Evolutionary conservation across 352 stramenopile species (phyloP).

Genomic region (Aphanomyces euteiches): DNA sequence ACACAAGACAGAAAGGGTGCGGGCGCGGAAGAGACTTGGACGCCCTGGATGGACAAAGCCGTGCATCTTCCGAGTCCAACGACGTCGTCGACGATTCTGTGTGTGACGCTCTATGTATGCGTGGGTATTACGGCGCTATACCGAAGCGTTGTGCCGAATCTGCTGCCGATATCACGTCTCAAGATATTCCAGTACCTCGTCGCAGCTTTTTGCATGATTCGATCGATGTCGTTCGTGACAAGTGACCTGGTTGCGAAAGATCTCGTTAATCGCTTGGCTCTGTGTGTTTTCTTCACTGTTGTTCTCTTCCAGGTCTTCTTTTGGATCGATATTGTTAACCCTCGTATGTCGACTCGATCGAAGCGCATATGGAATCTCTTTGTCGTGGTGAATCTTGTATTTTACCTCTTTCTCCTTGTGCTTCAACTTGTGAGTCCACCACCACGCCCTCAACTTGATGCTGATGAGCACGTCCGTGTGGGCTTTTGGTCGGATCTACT

Average conservation of each 20-base stretch:
- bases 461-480: not conserved
- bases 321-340: constrained; percentile 85
- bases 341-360: constrained; percentile 65
- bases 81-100: constrained; percentile 46
- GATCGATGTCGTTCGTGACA: constrained; percentile 55
- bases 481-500: constrained; percentile 51
- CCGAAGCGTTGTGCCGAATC: constrained; percentile 40
- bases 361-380: constrained; percentile 75
- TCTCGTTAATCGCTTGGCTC: constrained; percentile 60
- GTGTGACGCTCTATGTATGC: constrained; percentile 53
- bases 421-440: constrained; percentile 43
- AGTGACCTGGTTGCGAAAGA: constrained; percentile 38
- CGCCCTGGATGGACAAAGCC: constrained; percentile 31
- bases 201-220: constrained; percentile 54
- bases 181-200: constrained; percentile 74
- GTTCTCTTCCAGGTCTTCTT: constrained; percentile 83
- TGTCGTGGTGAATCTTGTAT: constrained; percentile 58
- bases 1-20: not conserved
- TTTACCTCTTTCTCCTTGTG: constrained; percentile 64
- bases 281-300: constrained; percentile 84
- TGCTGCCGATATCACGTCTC: constrained; percentile 36
- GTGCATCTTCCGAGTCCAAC: constrained; percentile 61
- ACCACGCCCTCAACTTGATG: constrained; percentile 24
- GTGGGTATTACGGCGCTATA: constrained; percentile 53
- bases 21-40: too few relatives aligned